Percentiles rank a stretch among this genome's conserved stretches.
These are phyloP conservation scores for Acanthamoeba quina DNA, from an alignment of 208 protist species.

Conservation along the genomic window DNA sequence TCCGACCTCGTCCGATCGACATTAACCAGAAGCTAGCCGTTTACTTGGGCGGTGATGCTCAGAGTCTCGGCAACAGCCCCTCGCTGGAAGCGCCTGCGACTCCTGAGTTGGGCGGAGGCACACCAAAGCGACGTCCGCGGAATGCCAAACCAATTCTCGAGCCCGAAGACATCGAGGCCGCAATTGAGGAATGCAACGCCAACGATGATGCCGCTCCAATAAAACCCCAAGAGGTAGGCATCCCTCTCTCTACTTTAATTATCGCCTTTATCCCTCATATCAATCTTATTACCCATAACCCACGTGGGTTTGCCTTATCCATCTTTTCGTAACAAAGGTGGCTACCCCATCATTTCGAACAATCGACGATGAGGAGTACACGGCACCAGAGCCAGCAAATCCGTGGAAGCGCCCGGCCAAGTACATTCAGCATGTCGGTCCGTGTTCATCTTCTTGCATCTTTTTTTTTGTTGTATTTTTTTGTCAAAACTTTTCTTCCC, in stretches of 20 bases:
- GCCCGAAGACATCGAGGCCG: not conserved
- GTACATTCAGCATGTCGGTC: constrained; percentile 5
- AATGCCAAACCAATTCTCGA: not conserved
- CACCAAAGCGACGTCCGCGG: not conserved
- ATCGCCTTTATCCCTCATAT: not conserved
- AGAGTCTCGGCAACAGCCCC: not conserved
- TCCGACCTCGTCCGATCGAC: constrained; percentile 52
- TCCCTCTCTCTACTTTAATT: not conserved
- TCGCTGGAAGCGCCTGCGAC: not conserved
- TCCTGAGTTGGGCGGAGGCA: not conserved
- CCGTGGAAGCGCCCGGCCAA: constrained; percentile 1
- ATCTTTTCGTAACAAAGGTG: not conserved
- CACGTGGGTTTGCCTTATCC: not conserved
- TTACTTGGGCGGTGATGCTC: not conserved
- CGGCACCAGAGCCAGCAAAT: not conserved
- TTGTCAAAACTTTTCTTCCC: not conserved
- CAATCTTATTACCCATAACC: not conserved
- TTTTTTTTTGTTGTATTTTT: constrained; percentile 14
- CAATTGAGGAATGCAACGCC: not conserved
- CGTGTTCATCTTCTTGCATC: not conserved
- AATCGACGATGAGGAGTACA: constrained; percentile 4
- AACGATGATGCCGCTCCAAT: not conserved
- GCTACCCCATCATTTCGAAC: not conserved
- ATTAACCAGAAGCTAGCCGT: constrained; percentile 41
- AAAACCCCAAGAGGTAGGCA: constrained; percentile 22